Percentiles rank a stretch among this genome's conserved stretches.
Conservation (phyloP, 2,329 filamentous ascomycete genomes). For the Sclerotinia subarctica region DNA sequence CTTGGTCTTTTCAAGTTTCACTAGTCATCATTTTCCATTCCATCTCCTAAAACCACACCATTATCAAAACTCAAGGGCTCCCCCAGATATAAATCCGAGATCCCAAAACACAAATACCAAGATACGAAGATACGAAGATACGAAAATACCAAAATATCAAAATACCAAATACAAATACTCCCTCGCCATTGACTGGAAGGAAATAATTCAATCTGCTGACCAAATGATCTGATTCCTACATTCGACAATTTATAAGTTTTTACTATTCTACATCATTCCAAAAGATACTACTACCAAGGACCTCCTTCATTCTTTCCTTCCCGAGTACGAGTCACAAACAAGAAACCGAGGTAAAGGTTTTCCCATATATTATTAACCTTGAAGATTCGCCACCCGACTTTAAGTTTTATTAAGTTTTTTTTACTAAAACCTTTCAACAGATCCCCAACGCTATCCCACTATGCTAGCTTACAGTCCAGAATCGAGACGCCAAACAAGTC, state of each 20-base stretch:
- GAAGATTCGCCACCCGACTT: conserved; percentile 6
- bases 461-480: conserved; percentile 4
- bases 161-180: background rate
- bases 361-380: conserved; percentile 8
- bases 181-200: background rate
- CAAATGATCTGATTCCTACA: conserved; percentile 18
- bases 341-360: background rate
- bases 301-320: background rate
- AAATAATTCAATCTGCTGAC: conserved; percentile 3
- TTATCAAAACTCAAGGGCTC: background rate
- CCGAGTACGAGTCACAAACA: conserved; percentile 15
- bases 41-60: background rate
- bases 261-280: conserved; percentile 14
- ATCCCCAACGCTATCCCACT: conserved; percentile 5
- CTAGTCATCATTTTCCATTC: background rate
- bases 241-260: background rate
- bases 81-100: background rate
- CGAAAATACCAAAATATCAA: background rate
- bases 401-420: background rate
- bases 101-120: too few species aligned
- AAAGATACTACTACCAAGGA: conserved; percentile 7
- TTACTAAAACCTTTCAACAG: conserved; percentile 1
- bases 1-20: background rate
- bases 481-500: conserved; percentile 12
- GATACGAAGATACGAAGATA: background rate